phyloP scores from a whole-genome alignment of 2,329 filamentous ascomycete species.

The Apiospora rasikravindrae region DNA sequence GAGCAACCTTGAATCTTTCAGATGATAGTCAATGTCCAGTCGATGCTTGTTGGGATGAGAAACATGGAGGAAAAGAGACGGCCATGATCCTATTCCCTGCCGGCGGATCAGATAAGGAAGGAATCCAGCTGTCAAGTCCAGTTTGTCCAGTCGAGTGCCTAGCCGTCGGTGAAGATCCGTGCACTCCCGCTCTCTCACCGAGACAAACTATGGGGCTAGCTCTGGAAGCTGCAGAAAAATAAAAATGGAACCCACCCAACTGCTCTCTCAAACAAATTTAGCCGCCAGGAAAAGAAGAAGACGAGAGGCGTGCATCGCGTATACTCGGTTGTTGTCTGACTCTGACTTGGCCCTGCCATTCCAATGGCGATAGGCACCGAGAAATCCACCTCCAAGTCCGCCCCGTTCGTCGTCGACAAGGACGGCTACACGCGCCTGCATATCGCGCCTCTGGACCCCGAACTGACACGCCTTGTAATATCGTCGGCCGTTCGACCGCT shows the following conservation, averaged over 20 bases:
- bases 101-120: neutral
- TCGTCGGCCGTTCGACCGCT: conserved; percentile 68
- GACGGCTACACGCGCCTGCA: conserved; percentile 68
- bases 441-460: conserved; percentile 82
- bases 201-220: neutral
- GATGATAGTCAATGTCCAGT: neutral
- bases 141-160: neutral
- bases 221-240: conserved; percentile 9
- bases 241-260: conserved; percentile 10
- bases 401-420: conserved; percentile 24
- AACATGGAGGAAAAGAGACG: neutral
- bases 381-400: conserved; percentile 22
- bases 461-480: conserved; percentile 74
- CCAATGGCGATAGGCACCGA: conserved; percentile 29
- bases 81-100: neutral
- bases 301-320: neutral
- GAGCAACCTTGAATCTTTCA: neutral
- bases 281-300: conserved; percentile 19
- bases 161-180: conserved; percentile 23
- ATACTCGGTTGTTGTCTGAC: neutral
- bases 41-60: neutral
- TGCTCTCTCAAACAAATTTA: conserved; percentile 14
- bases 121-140: neutral
- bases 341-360: conserved; percentile 17
- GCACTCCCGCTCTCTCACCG: conserved; percentile 14